Evolutionary conservation across 148 eudicot genomes (phyloP).

Genomic region (Selenicereus undatus): DNA sequence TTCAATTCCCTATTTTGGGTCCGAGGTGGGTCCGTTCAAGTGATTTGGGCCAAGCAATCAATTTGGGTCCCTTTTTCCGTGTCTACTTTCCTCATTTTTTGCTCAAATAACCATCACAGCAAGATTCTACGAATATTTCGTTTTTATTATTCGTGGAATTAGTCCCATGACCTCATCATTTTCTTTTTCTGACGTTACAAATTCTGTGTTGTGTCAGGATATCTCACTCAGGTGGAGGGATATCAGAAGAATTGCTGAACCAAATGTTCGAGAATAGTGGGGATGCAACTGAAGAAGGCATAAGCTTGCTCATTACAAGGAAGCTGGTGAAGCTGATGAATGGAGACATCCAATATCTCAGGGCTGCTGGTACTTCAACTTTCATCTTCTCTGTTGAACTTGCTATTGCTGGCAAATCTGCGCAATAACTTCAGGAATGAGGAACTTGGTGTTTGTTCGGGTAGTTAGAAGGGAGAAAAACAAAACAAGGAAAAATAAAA

Average conservation of each 20-base stretch:
- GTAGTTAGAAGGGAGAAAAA: not conserved
- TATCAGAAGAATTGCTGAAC: constrained; percentile 67
- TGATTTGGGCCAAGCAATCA: not conserved
- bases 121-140: not conserved
- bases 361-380: constrained; percentile 68
- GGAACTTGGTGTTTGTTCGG: not conserved
- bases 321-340: constrained; percentile 88
- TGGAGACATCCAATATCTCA: constrained; percentile 79
- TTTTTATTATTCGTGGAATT: not conserved
- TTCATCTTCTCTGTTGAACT: constrained; percentile 74
- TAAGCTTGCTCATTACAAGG: constrained; percentile 70
- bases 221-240: constrained; percentile 70
- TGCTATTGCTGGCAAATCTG: constrained; percentile 44
- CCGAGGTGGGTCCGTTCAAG: not conserved
- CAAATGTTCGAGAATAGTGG: constrained; percentile 70
- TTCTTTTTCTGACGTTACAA: not conserved
- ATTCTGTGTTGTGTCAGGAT: constrained; percentile 43
- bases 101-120: not conserved
- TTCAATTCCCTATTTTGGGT: not conserved
- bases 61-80: not conserved
- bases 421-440: not conserved
- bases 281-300: constrained; percentile 72
- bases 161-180: not conserved
- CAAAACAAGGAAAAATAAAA: not conserved
- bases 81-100: not conserved